Percentiles rank a stretch among this genome's conserved stretches.
phyloP scores from a whole-genome alignment of 2,329 filamentous ascomycete species.

The Thielaviopsis populi region DNA sequence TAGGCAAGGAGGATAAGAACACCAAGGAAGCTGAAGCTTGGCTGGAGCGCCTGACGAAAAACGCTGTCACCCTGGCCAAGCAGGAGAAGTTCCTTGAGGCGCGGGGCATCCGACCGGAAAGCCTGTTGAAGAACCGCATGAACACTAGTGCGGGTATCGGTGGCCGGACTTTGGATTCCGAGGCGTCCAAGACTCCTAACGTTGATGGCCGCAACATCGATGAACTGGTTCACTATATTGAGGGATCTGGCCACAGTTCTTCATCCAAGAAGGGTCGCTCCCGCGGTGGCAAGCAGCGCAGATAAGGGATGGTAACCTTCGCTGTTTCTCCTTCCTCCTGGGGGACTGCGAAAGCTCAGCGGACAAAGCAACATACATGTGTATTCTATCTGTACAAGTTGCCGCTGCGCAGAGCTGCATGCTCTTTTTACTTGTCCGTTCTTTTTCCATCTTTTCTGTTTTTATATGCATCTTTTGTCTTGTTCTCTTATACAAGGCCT shows the following conservation, averaged over 20 bases:
- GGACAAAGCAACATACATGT: background rate
- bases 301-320: background rate
- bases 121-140: constrained; percentile 33
- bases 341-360: background rate
- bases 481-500: background rate
- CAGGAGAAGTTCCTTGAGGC: constrained; percentile 77
- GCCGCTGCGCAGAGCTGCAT: background rate
- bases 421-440: background rate
- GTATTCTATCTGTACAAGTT: background rate
- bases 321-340: background rate
- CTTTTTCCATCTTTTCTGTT: constrained; percentile 9
- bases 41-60: constrained; percentile 91
- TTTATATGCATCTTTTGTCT: background rate
- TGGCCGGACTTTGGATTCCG: constrained; percentile 22
- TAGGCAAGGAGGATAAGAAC: constrained; percentile 86
- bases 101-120: constrained; percentile 53
- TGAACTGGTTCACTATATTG: constrained; percentile 87
- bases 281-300: constrained; percentile 35
- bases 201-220: constrained; percentile 77
- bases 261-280: constrained; percentile 28
- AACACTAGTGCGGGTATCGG: background rate
- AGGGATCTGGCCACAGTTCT: constrained; percentile 45
- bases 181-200: constrained; percentile 15
- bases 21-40: constrained; percentile 95
- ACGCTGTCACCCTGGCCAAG: constrained; percentile 86